Evolutionary conservation across 1,284 basidiomycete genomes (phyloP).

Genomic region (Papiliotrema laurentii): DNA sequence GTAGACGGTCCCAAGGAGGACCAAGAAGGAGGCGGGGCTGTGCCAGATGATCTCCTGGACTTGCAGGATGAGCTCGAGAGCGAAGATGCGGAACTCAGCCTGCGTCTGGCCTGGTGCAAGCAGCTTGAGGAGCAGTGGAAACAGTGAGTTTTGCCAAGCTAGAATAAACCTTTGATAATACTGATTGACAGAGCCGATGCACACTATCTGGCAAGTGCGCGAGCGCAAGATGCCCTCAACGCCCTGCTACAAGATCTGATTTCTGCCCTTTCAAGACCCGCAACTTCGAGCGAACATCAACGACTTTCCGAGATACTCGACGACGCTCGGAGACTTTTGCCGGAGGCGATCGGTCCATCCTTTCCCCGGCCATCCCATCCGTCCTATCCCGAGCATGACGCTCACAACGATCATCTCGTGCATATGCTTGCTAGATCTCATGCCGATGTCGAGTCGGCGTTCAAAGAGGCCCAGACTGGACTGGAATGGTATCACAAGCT

Average conservation of each 20-base stretch:
- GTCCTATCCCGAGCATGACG: slow-evolving; percentile 23
- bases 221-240: slow-evolving; percentile 10
- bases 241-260: slow-evolving; percentile 13
- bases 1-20: slow-evolving; percentile 18
- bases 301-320: slow-evolving; percentile 12
- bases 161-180: too few relatives aligned
- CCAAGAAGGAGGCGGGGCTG: slow-evolving; percentile 14
- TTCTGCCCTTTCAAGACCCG: slow-evolving; percentile 8
- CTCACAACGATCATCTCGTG: slow-evolving; percentile 17
- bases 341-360: slow-evolving; percentile 12
- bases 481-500: slow-evolving; percentile 26
- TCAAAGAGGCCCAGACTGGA: slow-evolving; percentile 12
- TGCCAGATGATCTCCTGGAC: slow-evolving; percentile 39
- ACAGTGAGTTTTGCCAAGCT: slow-evolving; percentile 13
- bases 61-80: slow-evolving; percentile 40
- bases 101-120: slow-evolving; percentile 23
- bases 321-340: slow-evolving; percentile 8
- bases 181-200: slow-evolving; percentile 20
- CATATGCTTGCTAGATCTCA: slow-evolving; percentile 6
- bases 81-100: slow-evolving; percentile 17
- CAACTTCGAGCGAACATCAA: slow-evolving; percentile 22
- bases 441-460: slow-evolving; percentile 7
- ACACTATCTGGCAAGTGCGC: slow-evolving; percentile 16
- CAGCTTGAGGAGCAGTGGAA: slow-evolving; percentile 30
- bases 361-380: slow-evolving; percentile 28